Evolutionary conservation across 1,139 yeast genomes (phyloP), one percentile per base, ranked within the genome.

Genomic region (Debaryomyces nepalensis): DNA sequence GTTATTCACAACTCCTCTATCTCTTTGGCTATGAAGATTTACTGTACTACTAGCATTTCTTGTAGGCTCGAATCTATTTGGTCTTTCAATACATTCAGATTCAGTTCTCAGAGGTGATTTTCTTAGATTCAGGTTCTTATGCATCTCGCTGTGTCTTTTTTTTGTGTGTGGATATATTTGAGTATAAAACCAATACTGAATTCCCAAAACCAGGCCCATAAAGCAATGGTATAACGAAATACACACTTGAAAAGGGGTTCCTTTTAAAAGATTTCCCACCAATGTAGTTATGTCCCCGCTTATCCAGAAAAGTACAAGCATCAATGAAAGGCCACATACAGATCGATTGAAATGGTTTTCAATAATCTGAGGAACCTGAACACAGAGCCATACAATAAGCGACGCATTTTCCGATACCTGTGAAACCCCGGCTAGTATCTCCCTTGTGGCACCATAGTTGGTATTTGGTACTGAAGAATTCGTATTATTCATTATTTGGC

Each of bases 301-400:
- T 42, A 87, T 73, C 96, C 96, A 88, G 40, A 82, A 80, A 6
- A 75, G 49, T 6, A 90, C 69, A 52, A 90, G 87, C 11, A 76
- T 73, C 15, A 84, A 73, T n/a, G 95, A 85, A 8, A 90, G 70
- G 1, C 97, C 97, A 14, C 82, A 90, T 1, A 90, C 96, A 0
- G 93, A 83, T 55, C 84, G 80, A 57, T 78, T 81, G 18, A 72
- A 66, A 62, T 87, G 85, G 54, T 90, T 90, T 56, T 83, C 82
- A 41, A 84, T 66, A 29, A 88, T 81, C 59, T 90, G 98, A 0
- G 97, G 97, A 12, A 88, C 64, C 59, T 87, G 91, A 1, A 96
- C 95, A 52, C 89, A 81, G 30, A 89, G 68, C 86, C 96, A 89
- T 27, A 84, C 54, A 10, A 60, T 53, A 22, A 66, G 49, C 14